These are phyloP conservation scores for Mycena indigotica DNA, from an alignment of 768 basidiomycete genomes.

Conservation along the genomic window DNA sequence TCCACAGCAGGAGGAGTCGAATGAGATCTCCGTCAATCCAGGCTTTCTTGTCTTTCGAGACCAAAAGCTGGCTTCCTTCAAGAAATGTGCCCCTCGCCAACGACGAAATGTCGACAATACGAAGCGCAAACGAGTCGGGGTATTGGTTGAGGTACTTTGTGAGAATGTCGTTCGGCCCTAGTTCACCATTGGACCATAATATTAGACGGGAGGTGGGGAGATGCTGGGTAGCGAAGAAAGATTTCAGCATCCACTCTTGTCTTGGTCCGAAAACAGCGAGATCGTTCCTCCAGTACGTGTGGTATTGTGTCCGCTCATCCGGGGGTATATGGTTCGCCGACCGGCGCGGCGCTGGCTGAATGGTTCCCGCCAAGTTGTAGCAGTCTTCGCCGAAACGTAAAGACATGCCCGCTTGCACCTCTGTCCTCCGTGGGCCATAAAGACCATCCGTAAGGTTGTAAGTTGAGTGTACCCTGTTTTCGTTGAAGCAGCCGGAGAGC, in stretches of 20 bases:
- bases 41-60: constrained; percentile 71
- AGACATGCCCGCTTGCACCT: constrained; percentile 79
- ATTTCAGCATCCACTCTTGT: constrained; percentile 90
- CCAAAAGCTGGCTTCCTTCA: constrained; percentile 62
- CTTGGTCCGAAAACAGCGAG: constrained; percentile 77
- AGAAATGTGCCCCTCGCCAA: constrained; percentile 80
- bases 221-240: constrained; percentile 92
- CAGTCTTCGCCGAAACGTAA: constrained; percentile 85
- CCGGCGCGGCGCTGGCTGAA: constrained; percentile 41
- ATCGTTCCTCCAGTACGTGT: constrained; percentile 95
- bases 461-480: constrained; percentile 53
- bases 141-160: constrained; percentile 59
- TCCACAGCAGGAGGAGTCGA: constrained; percentile 86
- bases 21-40: constrained; percentile 96
- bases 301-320: constrained; percentile 66
- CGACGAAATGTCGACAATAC: constrained; percentile 62
- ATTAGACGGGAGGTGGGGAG: constrained; percentile 62
- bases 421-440: constrained; percentile 65
- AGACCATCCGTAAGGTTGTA: constrained; percentile 71
- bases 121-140: constrained; percentile 72
- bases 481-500: constrained; percentile 75
- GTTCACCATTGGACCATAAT: constrained; percentile 91
- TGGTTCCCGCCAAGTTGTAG: constrained; percentile 88
- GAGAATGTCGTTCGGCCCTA: constrained; percentile 58
- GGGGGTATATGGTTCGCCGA: constrained; percentile 28